Percentiles rank a stretch among this genome's conserved stretches.
Conservation (phyloP, 1,284 basidiomycete species). For the Apiotrichum gracile region DNA sequence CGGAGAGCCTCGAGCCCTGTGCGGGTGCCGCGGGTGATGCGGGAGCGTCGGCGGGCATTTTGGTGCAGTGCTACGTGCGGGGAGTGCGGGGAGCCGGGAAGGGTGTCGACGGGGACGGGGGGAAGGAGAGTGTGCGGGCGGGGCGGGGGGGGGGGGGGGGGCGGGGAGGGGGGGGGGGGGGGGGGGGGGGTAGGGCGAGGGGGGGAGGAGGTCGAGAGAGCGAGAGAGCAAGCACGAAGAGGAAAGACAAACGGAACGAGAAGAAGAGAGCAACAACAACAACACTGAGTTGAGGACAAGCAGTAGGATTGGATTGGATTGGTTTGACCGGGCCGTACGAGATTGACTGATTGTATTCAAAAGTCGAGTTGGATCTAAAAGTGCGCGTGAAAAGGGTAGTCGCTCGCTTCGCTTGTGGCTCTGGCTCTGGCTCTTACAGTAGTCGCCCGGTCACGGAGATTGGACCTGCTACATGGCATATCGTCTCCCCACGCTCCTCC, state of each 20-base stretch:
- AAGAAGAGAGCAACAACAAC: too few relatives aligned
- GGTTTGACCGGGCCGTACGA: neutral
- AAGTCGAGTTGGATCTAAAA: too few relatives aligned
- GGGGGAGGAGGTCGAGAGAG: neutral
- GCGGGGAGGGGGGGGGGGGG: conserved; percentile 6
- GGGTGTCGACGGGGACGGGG: too few relatives aligned
- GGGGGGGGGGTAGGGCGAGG: neutral
- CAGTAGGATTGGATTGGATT: neutral
- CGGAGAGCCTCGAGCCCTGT: neutral
- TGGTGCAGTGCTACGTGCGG: neutral
- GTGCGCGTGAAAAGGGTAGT: too few relatives aligned
- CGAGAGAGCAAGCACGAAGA: neutral
- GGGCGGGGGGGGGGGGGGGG: conserved; percentile 12
- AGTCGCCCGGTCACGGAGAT: too few relatives aligned
- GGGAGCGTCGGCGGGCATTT: conserved; percentile 8
- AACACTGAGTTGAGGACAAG: too few relatives aligned
- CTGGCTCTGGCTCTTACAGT: too few relatives aligned
- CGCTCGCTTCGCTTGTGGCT: too few relatives aligned
- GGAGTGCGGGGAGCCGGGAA: conserved; percentile 3
- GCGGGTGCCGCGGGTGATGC: neutral
- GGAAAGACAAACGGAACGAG: neutral
- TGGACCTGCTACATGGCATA: too few relatives aligned
- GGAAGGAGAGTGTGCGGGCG: conserved; percentile 8
- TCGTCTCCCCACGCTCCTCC: too few relatives aligned
- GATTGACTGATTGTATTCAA: too few relatives aligned